Base-by-base conservation (phyloP, 2,329 filamentous ascomycete species). In the Berkeleyomyces basicola region DNA sequence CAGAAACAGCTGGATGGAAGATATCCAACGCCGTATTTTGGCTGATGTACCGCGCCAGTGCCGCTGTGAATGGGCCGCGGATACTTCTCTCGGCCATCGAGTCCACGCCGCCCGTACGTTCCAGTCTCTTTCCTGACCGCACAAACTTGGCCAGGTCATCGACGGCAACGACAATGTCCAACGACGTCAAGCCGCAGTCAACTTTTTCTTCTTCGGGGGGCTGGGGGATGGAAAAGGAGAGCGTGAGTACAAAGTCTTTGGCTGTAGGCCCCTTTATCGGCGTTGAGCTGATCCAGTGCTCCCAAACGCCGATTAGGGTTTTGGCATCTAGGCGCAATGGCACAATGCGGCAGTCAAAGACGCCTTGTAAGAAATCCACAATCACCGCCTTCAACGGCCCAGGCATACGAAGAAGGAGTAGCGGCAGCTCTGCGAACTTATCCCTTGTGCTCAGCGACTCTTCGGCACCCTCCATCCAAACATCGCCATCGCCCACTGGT, bases 361-460 rank as follows among this genome's bases (percentile, higher is more conserved):
- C 76, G 49, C 70, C 74, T 3, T 75, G 73, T 9, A 84, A 70
- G 69, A 82, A 84, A 31, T 77, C 74, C n/a, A 73, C 65, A 0
- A 83, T 67, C 23, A 79, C 71, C 1, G 71, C 64, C 66, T 80
- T 81, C 0, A 83, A 71, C 1, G 79, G 70, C 3, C 76, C 71
- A 0, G 81, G 81, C 78, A 83, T 82, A 33, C 80, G 75, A 39
- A 82, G 69, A 0, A 84, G 71, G 2, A 83, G 71, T 0, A 83
- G 71, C 0, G 81, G 80, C 0, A 83, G 72, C 39, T 74, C 69
- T 3, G 79, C 42, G 61, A 82, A 82, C 0, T 69, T 68, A 2
- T 53, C 59, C 58, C 57, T 51, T 11, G 33, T 55, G 51, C 33
- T 55, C 33, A 37, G 33, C 3, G 51, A 55, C 46, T 7, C 63